Evolutionary conservation across 768 basidiomycete genomes (phyloP).

Genomic region (Mycena galericulata): DNA sequence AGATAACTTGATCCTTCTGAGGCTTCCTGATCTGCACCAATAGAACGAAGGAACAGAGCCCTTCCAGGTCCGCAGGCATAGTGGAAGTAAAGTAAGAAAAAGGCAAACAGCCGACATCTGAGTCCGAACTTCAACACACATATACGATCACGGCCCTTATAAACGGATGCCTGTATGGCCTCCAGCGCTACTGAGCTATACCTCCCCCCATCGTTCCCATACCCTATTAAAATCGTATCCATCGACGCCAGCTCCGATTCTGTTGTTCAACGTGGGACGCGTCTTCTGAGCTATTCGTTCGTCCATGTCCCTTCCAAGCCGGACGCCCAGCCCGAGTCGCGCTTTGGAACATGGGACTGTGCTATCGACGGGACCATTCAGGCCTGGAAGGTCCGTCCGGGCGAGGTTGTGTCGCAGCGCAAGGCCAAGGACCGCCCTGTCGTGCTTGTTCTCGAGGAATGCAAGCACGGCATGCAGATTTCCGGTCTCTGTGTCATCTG

Average conservation of each 20-base stretch:
- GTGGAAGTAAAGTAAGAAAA: too few relatives aligned
- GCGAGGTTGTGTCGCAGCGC: slow-evolving; percentile 72
- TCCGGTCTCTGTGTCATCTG: slow-evolving; percentile 94
- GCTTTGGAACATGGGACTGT: slow-evolving; percentile 93
- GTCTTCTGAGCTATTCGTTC: slow-evolving; percentile 89
- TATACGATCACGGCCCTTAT: slow-evolving; percentile 45
- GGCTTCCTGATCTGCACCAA: too few relatives aligned
- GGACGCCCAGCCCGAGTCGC: slow-evolving; percentile 67
- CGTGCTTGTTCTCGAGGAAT: slow-evolving; percentile 86
- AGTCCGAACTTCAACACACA: slow-evolving; percentile 2
- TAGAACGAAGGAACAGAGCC: too few relatives aligned
- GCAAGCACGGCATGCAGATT: slow-evolving; percentile 94
- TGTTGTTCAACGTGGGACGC: slow-evolving; percentile 74
- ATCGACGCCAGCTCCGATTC: slow-evolving; percentile 63
- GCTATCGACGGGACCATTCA: slow-evolving; percentile 84
- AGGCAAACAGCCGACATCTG: slow-evolving; percentile 1
- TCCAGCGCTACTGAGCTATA: slow-evolving; percentile 80
- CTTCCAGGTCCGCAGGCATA: too few relatives aligned
- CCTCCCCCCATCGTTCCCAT: slow-evolving; percentile 84
- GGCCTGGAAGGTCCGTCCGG: slow-evolving; percentile 74
- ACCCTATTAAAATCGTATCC: slow-evolving; percentile 85
- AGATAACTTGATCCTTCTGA: too few relatives aligned
- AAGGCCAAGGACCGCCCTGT: slow-evolving; percentile 71
- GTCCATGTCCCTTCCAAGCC: slow-evolving; percentile 62
- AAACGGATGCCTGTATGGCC: slow-evolving; percentile 41